Evolutionary conservation across 805 yeast species (phyloP).

Genomic region (Metahyphopichia silvanorum): DNA sequence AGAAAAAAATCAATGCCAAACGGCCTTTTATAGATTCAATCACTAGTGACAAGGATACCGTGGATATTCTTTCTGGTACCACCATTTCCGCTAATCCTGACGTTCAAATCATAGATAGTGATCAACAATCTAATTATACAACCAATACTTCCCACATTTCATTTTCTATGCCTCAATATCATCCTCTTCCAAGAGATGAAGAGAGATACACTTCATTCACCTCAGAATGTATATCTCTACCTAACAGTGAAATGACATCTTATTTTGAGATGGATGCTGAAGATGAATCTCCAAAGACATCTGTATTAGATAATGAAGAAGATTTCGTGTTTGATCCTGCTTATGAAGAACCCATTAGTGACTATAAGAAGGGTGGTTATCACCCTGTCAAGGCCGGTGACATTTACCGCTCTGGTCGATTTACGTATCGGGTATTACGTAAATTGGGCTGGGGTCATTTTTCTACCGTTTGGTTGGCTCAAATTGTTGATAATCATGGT

Average conservation of each 20-base stretch:
- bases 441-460: constrained; percentile 74
- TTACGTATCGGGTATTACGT: constrained; percentile 44
- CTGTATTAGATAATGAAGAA: constrained; percentile 6
- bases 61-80: background rate
- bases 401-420: constrained; percentile 38
- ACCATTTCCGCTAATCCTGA: background rate
- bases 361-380: constrained; percentile 61
- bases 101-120: background rate
- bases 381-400: constrained; percentile 62
- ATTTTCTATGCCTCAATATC: background rate
- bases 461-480: constrained; percentile 68
- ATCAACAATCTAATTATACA: too few species aligned
- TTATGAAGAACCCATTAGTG: constrained; percentile 49
- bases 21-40: constrained; percentile 1
- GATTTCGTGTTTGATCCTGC: constrained; percentile 10
- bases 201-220: constrained; percentile 28
- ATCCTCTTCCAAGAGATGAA: constrained; percentile 4
- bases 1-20: constrained; percentile 11
- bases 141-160: background rate
- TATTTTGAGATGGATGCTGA: constrained; percentile 6
- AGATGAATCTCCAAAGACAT: constrained; percentile 4
- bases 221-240: constrained; percentile 35
- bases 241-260: constrained; percentile 36
- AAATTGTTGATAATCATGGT: constrained; percentile 17
- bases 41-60: background rate